Evolutionary conservation across 164 flowering plant genomes (phyloP).

Genomic region (Kingdonia uniflora): DNA sequence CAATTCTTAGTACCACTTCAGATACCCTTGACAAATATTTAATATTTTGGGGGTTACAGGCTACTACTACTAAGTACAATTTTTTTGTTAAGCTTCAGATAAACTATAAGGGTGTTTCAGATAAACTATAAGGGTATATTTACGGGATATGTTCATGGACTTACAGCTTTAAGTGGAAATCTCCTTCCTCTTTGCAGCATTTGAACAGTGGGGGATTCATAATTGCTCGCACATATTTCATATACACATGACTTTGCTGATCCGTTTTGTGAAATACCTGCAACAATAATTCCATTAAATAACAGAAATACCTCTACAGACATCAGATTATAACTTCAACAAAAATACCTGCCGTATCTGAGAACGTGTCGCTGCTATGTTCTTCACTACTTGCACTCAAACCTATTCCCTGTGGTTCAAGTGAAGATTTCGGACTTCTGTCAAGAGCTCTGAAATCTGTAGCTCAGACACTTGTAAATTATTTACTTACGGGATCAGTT

Average conservation of each 20-base stretch:
- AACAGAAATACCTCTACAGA: too few species aligned
- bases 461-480: background rate
- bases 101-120: too few species aligned
- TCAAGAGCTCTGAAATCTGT: background rate
- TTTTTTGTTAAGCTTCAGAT: too few species aligned
- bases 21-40: too few species aligned
- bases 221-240: constrained; percentile 58
- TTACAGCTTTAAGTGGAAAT: too few species aligned
- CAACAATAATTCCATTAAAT: background rate
- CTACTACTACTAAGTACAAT: too few species aligned
- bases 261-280: constrained; percentile 16
- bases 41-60: too few species aligned
- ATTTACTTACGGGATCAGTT: background rate
- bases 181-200: too few species aligned
- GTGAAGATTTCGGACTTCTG: background rate
- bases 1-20: too few species aligned
- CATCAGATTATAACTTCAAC: background rate
- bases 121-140: too few species aligned
- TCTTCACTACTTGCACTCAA: constrained; percentile 1
- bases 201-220: constrained; percentile 36
- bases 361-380: too few species aligned
- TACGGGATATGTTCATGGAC: too few species aligned
- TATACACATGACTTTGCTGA: constrained; percentile 51
- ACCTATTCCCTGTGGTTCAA: background rate
- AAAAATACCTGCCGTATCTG: constrained; percentile 25